Evolutionary conservation across 352 stramenopile genomes (phyloP), one percentile per base, ranked within the genome.

Genomic region (Globisporangium lucens): DNA sequence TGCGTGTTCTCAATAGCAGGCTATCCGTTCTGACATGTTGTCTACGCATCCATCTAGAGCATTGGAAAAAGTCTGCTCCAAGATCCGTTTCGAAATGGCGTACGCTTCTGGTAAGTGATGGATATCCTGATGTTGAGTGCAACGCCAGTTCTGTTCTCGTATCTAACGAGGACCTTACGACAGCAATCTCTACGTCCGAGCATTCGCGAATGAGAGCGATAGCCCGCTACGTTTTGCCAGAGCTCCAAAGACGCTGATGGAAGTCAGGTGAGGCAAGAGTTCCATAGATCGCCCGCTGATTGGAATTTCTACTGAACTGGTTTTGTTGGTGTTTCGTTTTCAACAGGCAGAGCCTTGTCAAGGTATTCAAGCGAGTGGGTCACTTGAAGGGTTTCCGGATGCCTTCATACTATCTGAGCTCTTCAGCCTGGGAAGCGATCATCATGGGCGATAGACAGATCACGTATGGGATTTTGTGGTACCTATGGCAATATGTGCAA

Each of bases 391-490:
- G 36, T 24, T 41, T 52, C 15, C 29, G 47, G 3, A 43, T 81
- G 27, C 72, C 65, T 13, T 9, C 36, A 12, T 38, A 24, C 9
- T 76, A 71, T 36, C 36, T 70, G 9, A 73, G 47, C 22, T 6
- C 71, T 75, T 65, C 67, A 52, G 30, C 62, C 79, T 55, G 27
- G 36, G 77, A 82, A n/a, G 73, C 63, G 6, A 71, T 80, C 33
- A 69, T 82, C 4, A 75, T 85, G 33, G 80, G 80, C 9, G 72
- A 90, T 55, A 74, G 73, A 38, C 76, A 88, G 53, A 65, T 75
- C 4, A 71, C 64, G 24, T 89, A 83, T 49, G 79, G 74, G 5
- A 43, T 89, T 24, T 68, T 89, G 17, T 88, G 82, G 80, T 65
- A 83, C 61, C 43, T 89, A 6, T 84, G 79, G 78, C 80, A 88